These are phyloP conservation scores for Teunomyces funiuensis DNA, from an alignment of 805 yeast genomes.

Conservation along the genomic window DNA sequence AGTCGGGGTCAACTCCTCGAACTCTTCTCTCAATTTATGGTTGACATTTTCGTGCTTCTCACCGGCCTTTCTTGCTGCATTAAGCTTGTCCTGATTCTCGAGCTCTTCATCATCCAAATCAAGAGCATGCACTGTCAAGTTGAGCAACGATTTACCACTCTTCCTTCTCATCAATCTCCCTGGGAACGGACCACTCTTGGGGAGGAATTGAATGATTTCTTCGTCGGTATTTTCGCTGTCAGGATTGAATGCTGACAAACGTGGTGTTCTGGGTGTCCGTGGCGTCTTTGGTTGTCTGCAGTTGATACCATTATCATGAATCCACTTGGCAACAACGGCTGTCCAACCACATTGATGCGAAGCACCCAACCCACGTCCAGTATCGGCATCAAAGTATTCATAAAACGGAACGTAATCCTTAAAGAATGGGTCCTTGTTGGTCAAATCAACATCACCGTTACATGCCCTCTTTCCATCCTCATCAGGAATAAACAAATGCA, in stretches of 20 bases:
- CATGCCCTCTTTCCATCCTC: slow-evolving; percentile 70
- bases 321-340: slow-evolving; percentile 86
- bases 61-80: slow-evolving; percentile 17
- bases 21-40: slow-evolving; percentile 18
- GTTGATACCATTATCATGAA: slow-evolving; percentile 82
- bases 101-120: slow-evolving; percentile 66
- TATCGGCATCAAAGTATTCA: slow-evolving; percentile 92
- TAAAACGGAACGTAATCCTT: slow-evolving; percentile 75
- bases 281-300: slow-evolving; percentile 53
- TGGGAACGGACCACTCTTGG: slow-evolving; percentile 48
- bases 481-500: slow-evolving; percentile 71
- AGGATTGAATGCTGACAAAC: slow-evolving; percentile 25
- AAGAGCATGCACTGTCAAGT: slow-evolving; percentile 63
- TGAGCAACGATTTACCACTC: slow-evolving; percentile 71
- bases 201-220: slow-evolving; percentile 42
- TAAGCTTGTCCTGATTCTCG: slow-evolving; percentile 16
- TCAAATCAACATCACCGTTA: slow-evolving; percentile 60
- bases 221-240: slow-evolving; percentile 15
- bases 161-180: slow-evolving; percentile 61
- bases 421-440: slow-evolving; percentile 66
- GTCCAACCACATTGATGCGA: slow-evolving; percentile 98
- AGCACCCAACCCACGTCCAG: slow-evolving; percentile 91
- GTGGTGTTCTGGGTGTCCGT: slow-evolving; percentile 29
- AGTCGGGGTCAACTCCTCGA: slow-evolving; percentile 17
- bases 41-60: slow-evolving; percentile 20